phyloP scores from a whole-genome alignment of 305 asterid genomes.

The Nicotiana rustica region DNA sequence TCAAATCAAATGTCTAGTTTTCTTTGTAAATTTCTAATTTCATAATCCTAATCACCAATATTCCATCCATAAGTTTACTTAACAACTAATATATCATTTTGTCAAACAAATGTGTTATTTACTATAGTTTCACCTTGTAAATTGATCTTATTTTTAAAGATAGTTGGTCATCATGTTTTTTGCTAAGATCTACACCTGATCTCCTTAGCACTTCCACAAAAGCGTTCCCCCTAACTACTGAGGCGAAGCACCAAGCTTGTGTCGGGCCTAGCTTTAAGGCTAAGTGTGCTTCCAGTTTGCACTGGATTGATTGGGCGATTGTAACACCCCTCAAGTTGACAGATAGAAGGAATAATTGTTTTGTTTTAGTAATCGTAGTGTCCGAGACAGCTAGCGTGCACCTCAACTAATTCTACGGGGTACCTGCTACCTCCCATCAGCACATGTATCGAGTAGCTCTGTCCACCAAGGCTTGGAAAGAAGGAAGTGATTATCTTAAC shows the following conservation, averaged over 20 bases:
- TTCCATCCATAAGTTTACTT: not conserved
- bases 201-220: not conserved
- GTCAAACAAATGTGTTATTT: not conserved
- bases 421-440: too few species aligned
- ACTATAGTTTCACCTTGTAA: not conserved
- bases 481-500: not conserved
- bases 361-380: too few species aligned
- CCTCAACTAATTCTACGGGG: too few species aligned
- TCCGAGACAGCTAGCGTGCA: too few species aligned
- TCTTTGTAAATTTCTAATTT: not conserved
- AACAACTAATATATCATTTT: not conserved
- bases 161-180: not conserved
- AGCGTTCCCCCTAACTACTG: not conserved
- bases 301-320: not conserved
- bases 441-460: too few species aligned
- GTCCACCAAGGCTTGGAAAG: too few species aligned
- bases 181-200: not conserved
- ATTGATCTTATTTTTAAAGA: not conserved
- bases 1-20: constrained; percentile 2
- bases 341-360: not conserved
- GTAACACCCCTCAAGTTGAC: not conserved
- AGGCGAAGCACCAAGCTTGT: not conserved
- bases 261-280: not conserved
- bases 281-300: constrained; percentile 11
- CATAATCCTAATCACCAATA: not conserved